Evolutionary conservation across 371 early-diverging fungal species (phyloP), one percentile per base, ranked within the genome.

Genomic region (Mucor velutinosus): DNA sequence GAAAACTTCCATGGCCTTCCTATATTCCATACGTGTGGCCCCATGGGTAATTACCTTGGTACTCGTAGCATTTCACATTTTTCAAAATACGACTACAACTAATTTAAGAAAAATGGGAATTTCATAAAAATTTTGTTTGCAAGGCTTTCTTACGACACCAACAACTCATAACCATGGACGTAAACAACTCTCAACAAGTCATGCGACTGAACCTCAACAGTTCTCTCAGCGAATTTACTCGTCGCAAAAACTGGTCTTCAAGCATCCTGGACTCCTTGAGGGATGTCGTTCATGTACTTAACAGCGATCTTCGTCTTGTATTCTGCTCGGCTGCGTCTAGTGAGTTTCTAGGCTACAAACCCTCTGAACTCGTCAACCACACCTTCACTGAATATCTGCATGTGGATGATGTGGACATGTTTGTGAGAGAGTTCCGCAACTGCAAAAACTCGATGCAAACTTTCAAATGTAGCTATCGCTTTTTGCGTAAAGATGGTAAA

Each of bases 261-360:
- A 77, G 80, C 8, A 69, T 89, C 17, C 55, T 89, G 25, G 74
- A 78, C 53, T 85, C 83, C 43, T 58, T 89, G 7, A 80, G 84
- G 60, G 89, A 89, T 71, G 80, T 86, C 17, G 21, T 61, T 61
- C 62, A 61, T 33, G 59, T 74, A 45, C 3, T 55, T 64, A 4
- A 61, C 68, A 7, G 3, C 32, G 61, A 70, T 35, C 64, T 74
- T 29, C 49, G 58, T 14, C 63, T 74, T 29, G 35, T 74, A 6
- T 74, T 70, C 33, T 70, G 74, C 35, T 74, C 74, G 15, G 58
- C 83, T 59, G 74, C 74, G 25, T 76, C 82, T 0, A 77, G 84
- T 19, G 62, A 75, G 19, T 84, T 78, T 12, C 71, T 69, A n/a
- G 79, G 82, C 25, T 84, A 84, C 15, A 83, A 85, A 12, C 79